Evolutionary conservation across 2,329 filamentous ascomycete species (phyloP), one percentile per base, ranked within the genome.

Genomic region (Ophiostoma himal-ulmi): DNA sequence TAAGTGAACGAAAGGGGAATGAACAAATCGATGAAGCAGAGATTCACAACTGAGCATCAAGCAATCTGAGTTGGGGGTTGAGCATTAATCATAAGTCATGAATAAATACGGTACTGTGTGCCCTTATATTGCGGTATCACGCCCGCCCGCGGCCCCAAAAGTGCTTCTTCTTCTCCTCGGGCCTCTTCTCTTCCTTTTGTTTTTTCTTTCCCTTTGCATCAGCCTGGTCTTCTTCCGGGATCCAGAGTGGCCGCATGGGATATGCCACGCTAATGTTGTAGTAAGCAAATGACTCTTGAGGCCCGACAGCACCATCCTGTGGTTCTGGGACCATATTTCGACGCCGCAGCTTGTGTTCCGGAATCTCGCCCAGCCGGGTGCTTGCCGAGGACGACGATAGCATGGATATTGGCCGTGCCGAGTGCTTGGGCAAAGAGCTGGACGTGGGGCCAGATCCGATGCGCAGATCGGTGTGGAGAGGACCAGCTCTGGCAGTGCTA

Each of bases 361-460:
- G 78, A 4, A 79, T 78, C 65, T 79, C 77, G 10, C 78, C 78
- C 6, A 79, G 75, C 70, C 75, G 76, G n/a, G 78, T 80, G 75
- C 78, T 79, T 69, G 74, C 77, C 0, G 77, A 77, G 0, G 77
- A 74, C 48, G 76, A 75, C 0, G 78, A 77, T 34, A 75, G 66
- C 11, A 78, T 71, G 2, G 78, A 79, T n/a, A 78, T 72, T 39
- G 76, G 74, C 37, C 65, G 48, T 17, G 62, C 60, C 11, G 48
- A 44, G 52, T 64, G 67, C 17, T 52, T 17, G 17, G 26, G 30
- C 52, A 22, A 26, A 17, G 11, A 1, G 14, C 17, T 48, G 5
- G 52, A 57, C 26, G 34, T 62, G 57, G n/a, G 3, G 6, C 11
- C 14, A 7, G 26, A 36, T 17, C 20, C 52, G 30, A 14, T 8